Percentiles rank a stretch among this genome's conserved stretches.
phyloP scores from a whole-genome alignment of 306 rosid genomes.

The Pachyrhizus erosus region DNA sequence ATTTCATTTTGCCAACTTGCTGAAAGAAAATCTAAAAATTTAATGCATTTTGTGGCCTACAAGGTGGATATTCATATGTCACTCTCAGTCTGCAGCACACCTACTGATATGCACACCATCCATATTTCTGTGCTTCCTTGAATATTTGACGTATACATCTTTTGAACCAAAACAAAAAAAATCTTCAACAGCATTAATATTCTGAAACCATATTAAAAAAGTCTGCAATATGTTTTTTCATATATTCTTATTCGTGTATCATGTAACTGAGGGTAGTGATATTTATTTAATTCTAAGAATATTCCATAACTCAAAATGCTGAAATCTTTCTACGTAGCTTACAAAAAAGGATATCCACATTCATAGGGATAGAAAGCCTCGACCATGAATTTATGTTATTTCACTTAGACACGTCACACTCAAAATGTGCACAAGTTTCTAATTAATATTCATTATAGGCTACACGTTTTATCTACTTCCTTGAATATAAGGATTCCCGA shows the following conservation, averaged over 20 bases:
- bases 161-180: background rate
- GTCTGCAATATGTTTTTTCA: background rate
- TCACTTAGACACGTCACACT: no score
- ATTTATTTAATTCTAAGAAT: background rate
- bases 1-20: background rate
- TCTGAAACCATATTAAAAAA: background rate
- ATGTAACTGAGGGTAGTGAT: background rate
- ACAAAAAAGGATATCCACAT: background rate
- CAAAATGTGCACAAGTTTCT: no score
- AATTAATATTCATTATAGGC: no score
- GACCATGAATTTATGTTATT: background rate
- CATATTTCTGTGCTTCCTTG: background rate
- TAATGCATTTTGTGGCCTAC: background rate
- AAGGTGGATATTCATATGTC: constrained; percentile 7
- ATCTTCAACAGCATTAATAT: background rate
- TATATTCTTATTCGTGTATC: background rate
- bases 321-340: background rate
- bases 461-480: no score
- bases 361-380: background rate
- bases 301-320: background rate
- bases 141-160: no score
- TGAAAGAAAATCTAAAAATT: background rate
- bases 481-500: no score
- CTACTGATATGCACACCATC: background rate
- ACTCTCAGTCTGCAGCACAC: background rate